Evolutionary conservation across 805 yeast genomes (phyloP), one percentile per base, ranked within the genome.

Genomic region (Priceomyces castillae): DNA sequence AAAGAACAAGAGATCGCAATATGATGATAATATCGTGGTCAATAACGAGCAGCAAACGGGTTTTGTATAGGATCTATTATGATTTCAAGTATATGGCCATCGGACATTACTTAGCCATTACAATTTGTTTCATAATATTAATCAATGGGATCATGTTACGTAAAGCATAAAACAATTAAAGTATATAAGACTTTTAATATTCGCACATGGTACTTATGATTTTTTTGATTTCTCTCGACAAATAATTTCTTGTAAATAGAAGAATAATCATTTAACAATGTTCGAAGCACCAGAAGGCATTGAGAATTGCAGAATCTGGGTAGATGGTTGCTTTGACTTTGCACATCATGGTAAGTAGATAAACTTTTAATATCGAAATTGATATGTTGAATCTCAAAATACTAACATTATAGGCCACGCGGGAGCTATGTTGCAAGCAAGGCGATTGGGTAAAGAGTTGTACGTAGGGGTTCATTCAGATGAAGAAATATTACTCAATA

Each of bases 261-360:
- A 28, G 31, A 5, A 12, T 11, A 28, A 28, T n/a, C n/a, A 12
- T 12, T 11, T 17, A 19, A 39, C 22, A 26, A 69, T 70, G 74
- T 70, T 49, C 52, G 71, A 58, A 43, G 56, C 67, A 52, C 76
- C 75, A 19, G 67, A 54, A 35, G 76, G 73, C 22, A 70, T 71
- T 18, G 74, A 69, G 41, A 52, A 73, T 30, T 56, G 71, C 39
- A 67, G 84, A 40, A 84, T 92, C 46, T 94, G 99, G 99, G 81
- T 94, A 22, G 99, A 94, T 62, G 99, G 99, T 0, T 94, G 99
- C 61, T 94, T 94, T 66, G 99, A 94, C 64, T 94, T 94, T 67
- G 88, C 96, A 34, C 99, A 94, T 62, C 98, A 94, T 58, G 98
- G 95, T 63, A 64, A 44, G 78, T 67, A 20, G 22, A 3, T 3